phyloP scores from a whole-genome alignment of 495 filamentous ascomycete genomes.

The Annulohypoxylon bovei region DNA sequence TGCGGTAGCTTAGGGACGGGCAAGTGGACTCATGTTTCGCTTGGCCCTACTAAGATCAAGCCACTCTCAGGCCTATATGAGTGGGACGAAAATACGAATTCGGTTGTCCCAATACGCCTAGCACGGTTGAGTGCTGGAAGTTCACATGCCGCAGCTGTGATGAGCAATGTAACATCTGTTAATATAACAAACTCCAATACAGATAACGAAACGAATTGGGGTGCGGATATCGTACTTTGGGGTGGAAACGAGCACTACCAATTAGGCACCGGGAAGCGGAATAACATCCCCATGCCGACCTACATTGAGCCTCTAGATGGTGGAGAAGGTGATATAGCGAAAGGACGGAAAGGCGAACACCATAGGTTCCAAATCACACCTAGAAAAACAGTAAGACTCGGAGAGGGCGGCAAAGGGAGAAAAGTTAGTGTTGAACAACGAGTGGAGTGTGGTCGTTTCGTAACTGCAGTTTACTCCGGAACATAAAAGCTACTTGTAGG shows the following conservation, averaged over 20 bases:
- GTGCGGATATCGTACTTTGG: constrained; percentile 89
- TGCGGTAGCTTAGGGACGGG: constrained; percentile 84
- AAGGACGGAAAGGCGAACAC: constrained; percentile 65
- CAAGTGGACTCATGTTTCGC: constrained; percentile 89
- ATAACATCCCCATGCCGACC: constrained; percentile 74
- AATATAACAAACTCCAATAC: constrained; percentile 59
- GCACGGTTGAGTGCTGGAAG: constrained; percentile 75
- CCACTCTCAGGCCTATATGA: constrained; percentile 82
- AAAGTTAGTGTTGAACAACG: constrained; percentile 83
- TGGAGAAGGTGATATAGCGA: constrained; percentile 55
- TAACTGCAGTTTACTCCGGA: constrained; percentile 81
- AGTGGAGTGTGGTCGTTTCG: constrained; percentile 84
- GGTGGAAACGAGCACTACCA: constrained; percentile 95
- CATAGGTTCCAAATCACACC: constrained; percentile 90
- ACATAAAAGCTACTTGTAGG: constrained; percentile 39
- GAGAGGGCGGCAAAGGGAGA: constrained; percentile 69
- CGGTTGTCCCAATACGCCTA: constrained; percentile 79
- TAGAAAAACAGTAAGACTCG: constrained; percentile 70
- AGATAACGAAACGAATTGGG: constrained; percentile 78
- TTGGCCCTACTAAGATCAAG: constrained; percentile 82
- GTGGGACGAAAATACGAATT: constrained; percentile 77
- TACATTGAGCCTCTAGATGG: constrained; percentile 82
- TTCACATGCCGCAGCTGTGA: constrained; percentile 79
- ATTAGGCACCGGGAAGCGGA: constrained; percentile 88
- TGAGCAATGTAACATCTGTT: constrained; percentile 80